These are phyloP conservation scores for Vaccinium corymbosum DNA, from an alignment of 148 eudicot genomes.

Conservation along the genomic window DNA sequence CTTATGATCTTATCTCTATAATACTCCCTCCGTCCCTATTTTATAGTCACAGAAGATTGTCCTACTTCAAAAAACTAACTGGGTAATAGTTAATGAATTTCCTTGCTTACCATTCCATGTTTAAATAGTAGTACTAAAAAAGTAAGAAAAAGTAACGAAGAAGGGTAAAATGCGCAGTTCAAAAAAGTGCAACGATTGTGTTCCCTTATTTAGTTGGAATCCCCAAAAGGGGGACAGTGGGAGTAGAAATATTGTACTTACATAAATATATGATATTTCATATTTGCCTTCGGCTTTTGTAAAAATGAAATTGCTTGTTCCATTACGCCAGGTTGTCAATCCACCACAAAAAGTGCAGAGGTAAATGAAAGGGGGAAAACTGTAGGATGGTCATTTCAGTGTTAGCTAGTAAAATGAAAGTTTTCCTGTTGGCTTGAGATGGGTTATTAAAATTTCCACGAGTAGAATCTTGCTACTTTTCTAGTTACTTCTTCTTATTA, in stretches of 20 bases:
- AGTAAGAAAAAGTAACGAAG: no score
- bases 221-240: no score
- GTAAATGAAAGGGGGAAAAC: neutral
- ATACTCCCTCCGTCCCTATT: no score
- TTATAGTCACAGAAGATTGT: no score
- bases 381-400: neutral
- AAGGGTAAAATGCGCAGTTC: no score
- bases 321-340: neutral
- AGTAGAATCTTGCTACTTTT: slow-evolving; percentile 1
- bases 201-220: no score
- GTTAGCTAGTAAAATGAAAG: neutral
- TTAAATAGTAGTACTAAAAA: no score
- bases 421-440: neutral
- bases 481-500: neutral
- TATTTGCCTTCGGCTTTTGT: neutral
- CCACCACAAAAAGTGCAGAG: neutral
- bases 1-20: neutral
- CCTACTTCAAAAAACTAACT: no score
- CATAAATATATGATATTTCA: neutral
- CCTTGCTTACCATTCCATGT: no score
- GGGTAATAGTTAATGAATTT: no score
- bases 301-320: neutral
- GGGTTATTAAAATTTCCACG: slow-evolving; percentile 2
- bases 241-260: neutral
- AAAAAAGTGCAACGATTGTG: no score